phyloP scores from a whole-genome alignment of 1,284 basidiomycete genomes.

The Ustilago tritici region DNA sequence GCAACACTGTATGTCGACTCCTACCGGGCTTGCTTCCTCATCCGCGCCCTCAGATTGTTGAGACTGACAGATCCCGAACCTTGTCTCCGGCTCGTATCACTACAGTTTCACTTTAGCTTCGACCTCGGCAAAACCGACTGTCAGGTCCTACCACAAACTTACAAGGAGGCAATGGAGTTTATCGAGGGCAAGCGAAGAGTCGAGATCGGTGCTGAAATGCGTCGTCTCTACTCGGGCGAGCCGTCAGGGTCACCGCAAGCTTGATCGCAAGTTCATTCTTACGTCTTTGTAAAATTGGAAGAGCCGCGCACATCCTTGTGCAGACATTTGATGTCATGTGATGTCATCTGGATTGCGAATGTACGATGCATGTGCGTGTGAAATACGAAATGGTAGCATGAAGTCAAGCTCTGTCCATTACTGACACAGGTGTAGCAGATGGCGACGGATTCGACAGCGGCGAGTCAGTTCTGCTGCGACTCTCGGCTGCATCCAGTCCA shows the following conservation, averaged over 20 bases:
- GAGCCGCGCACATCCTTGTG: background rate
- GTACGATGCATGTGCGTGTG: constrained; percentile 8
- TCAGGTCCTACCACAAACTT: constrained; percentile 50
- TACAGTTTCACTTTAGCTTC: constrained; percentile 64
- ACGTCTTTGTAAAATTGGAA: background rate
- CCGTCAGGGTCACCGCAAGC: background rate
- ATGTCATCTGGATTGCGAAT: background rate
- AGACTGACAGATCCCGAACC: no score
- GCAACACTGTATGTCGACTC: constrained; percentile 52
- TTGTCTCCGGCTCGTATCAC: background rate
- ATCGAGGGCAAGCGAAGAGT: constrained; percentile 62
- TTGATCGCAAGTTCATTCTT: background rate
- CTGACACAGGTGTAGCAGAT: constrained; percentile 9
- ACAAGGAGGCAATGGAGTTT: constrained; percentile 63
- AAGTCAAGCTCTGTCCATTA: background rate
- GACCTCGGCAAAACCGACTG: constrained; percentile 44
- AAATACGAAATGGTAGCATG: background rate
- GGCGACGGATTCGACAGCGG: constrained; percentile 28
- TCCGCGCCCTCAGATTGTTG: no score
- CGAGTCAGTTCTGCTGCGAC: constrained; percentile 31
- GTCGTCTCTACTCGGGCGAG: constrained; percentile 46
- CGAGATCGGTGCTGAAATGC: constrained; percentile 56
- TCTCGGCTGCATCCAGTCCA: constrained; percentile 25
- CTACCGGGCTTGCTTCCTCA: background rate
- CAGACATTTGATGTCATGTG: background rate